Evolutionary conservation across 306 rosid species (phyloP), one percentile per base, ranked within the genome.

Genomic region (Trifolium fragiferum): DNA sequence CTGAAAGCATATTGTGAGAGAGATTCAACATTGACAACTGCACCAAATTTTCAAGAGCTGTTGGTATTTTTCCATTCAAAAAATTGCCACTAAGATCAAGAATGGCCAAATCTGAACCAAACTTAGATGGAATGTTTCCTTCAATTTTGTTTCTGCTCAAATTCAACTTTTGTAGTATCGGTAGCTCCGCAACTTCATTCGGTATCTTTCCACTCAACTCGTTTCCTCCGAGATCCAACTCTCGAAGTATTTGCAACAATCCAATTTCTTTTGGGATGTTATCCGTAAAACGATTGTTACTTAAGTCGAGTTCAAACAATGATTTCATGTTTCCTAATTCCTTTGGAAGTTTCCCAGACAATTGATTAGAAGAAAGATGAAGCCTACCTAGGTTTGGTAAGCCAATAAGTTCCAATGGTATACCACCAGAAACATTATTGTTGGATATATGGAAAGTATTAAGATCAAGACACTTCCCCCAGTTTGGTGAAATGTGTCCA

Each of bases 71-170:
- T 21, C 78, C 72, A 20, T 2, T 72, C 57, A 84, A 68, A 5
- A 40, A 25, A 46, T 83, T 86, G 10, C 77, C 38, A n/a, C 87
- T 81, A 5, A 84, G 84, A 79, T 86, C 90, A 57, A 86, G 81
- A 7, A 7, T 7, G 2, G 10, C 27, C 27, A 23, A 23, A 23
- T 1, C 27, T 23, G 27, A 23, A 23, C 27, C 27, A 23, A 23
- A 23, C 2, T 23, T 1, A 23, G 2, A 23, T 4, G 83, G 77
- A 43, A 80, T 62, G 11, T 19, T 41, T 27, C 66, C 77, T 7
- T 61, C 10, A 15, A 75, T 4, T 14, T 75, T 51, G 23, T 80
- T 80, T 21, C 8, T 51, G 37, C 80, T 80, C 72, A 80, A 75
- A 8, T 63, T 75, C 68, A 80, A 41, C 3, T 19, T 8, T 4